Evolutionary conservation across 2,329 filamentous ascomycete species (phyloP).

Genomic region (Zarea fungicola): DNA sequence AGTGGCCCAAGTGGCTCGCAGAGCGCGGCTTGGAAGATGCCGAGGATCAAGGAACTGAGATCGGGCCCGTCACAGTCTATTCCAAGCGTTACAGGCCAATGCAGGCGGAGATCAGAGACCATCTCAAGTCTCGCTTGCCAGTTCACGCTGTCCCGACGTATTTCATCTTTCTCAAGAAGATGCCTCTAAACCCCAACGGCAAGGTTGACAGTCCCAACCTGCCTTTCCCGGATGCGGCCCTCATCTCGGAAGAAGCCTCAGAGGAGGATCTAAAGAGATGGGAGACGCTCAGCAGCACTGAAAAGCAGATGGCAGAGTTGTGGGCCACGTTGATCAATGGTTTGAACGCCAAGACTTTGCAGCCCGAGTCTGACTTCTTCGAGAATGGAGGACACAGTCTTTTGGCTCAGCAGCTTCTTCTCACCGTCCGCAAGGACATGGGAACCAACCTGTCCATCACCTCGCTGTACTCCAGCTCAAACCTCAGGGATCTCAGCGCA

Average conservation of each 20-base stretch:
- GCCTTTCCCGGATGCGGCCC: conserved; percentile 73
- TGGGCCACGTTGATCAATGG: conserved; percentile 69
- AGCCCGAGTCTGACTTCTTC: conserved; percentile 32
- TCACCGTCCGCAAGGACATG: conserved; percentile 41
- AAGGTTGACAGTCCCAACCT: conserved; percentile 75
- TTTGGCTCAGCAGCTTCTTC: conserved; percentile 69
- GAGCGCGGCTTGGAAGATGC: conserved; percentile 48
- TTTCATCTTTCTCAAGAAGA: conserved; percentile 33
- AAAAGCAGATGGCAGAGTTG: conserved; percentile 44
- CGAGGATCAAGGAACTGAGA: conserved; percentile 46
- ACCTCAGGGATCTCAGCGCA: conserved; percentile 23
- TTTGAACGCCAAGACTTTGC: conserved; percentile 64
- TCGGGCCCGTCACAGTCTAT: conserved; percentile 38
- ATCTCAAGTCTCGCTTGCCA: conserved; percentile 58
- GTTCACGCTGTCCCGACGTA: conserved; percentile 29
- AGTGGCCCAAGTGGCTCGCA: conserved; percentile 66
- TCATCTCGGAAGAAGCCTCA: conserved; percentile 38
- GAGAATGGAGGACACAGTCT: conserved; percentile 35
- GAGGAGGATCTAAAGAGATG: conserved; percentile 46
- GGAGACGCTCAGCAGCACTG: conserved; percentile 32
- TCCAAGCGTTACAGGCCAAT: conserved; percentile 41
- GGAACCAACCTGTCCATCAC: conserved; percentile 28
- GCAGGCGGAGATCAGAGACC: conserved; percentile 52
- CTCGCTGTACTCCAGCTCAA: conserved; percentile 26
- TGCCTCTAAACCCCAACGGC: conserved; percentile 71